Conservation (phyloP, 2,329 filamentous ascomycete genomes). For the Pyrenophora teres region DNA sequence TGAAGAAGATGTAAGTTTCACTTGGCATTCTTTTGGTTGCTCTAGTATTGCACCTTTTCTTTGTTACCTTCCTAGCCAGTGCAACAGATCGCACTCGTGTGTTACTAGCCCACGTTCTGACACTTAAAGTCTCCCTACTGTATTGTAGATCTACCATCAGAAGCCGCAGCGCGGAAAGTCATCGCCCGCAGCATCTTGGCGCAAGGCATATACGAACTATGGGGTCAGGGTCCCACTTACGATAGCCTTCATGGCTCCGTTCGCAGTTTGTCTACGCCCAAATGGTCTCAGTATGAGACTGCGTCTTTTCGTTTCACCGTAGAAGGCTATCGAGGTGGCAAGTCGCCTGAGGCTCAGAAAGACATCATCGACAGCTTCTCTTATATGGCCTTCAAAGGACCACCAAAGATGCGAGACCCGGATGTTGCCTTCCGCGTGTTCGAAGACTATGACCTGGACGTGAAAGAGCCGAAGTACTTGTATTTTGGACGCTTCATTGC, state of each 20-base stretch:
- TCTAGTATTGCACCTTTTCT: not conserved
- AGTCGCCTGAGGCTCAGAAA: constrained; percentile 66
- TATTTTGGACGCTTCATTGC: constrained; percentile 76
- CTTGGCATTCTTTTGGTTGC: not conserved
- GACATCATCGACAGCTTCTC: constrained; percentile 79
- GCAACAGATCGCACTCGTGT: not conserved
- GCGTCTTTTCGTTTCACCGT: constrained; percentile 81
- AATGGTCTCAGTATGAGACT: constrained; percentile 69
- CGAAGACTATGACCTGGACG: constrained; percentile 72
- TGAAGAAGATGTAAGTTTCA: constrained; percentile 66
- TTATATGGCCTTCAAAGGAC: constrained; percentile 78
- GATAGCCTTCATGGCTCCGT: constrained; percentile 70
- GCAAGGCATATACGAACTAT: constrained; percentile 85
- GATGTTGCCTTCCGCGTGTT: constrained; percentile 79
- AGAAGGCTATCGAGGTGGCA: constrained; percentile 79
- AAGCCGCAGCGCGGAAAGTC: constrained; percentile 68
- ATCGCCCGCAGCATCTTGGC: constrained; percentile 78
- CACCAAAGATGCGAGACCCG: constrained; percentile 71
- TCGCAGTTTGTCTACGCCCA: constrained; percentile 59
- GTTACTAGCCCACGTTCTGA: constrained; percentile 10
- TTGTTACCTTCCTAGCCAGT: not conserved
- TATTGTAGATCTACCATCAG: constrained; percentile 68
- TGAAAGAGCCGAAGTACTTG: constrained; percentile 59
- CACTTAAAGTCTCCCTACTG: constrained; percentile 80
- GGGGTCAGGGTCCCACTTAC: constrained; percentile 74